phyloP scores from a whole-genome alignment of 2,329 filamentous ascomycete species.

The Curvularia hawaiiensis region DNA sequence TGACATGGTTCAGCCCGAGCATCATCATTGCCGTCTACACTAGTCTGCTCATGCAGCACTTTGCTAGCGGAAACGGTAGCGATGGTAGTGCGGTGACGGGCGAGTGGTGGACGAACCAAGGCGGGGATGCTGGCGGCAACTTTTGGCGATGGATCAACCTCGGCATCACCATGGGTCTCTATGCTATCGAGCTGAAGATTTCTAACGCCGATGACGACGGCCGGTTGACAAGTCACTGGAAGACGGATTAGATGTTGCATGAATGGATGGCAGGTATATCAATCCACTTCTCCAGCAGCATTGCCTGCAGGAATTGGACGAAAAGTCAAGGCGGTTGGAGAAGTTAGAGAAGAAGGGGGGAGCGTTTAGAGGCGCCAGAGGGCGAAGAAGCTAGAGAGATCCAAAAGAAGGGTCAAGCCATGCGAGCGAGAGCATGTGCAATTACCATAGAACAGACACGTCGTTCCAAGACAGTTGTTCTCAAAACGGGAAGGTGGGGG shows the following conservation, averaged over 20 bases:
- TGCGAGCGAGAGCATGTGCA: neutral
- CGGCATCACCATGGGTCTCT: conserved; percentile 84
- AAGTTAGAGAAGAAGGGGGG: neutral
- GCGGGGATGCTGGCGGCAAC: conserved; percentile 81
- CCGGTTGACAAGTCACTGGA: conserved; percentile 81
- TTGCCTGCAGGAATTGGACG: neutral
- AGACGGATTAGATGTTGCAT: conserved; percentile 68
- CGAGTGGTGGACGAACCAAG: conserved; percentile 84
- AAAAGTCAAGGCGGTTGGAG: neutral
- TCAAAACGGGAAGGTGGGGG: neutral
- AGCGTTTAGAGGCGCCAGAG: neutral
- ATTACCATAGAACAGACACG: neutral
- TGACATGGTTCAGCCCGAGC: conserved; percentile 93
- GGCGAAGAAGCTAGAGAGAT: neutral
- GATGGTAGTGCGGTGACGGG: conserved; percentile 54
- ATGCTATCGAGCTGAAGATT: conserved; percentile 87
- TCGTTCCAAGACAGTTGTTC: neutral
- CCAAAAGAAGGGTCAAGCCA: neutral
- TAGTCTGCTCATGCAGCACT: conserved; percentile 92
- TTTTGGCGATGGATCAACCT: conserved; percentile 95
- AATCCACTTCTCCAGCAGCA: neutral
- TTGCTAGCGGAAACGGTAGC: conserved; percentile 67
- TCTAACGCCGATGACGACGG: conserved; percentile 81
- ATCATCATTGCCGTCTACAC: conserved; percentile 97
- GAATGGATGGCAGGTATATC: neutral